These are phyloP conservation scores for Venturia effusa DNA, from an alignment of 2,329 filamentous ascomycete species.

Conservation along the genomic window DNA sequence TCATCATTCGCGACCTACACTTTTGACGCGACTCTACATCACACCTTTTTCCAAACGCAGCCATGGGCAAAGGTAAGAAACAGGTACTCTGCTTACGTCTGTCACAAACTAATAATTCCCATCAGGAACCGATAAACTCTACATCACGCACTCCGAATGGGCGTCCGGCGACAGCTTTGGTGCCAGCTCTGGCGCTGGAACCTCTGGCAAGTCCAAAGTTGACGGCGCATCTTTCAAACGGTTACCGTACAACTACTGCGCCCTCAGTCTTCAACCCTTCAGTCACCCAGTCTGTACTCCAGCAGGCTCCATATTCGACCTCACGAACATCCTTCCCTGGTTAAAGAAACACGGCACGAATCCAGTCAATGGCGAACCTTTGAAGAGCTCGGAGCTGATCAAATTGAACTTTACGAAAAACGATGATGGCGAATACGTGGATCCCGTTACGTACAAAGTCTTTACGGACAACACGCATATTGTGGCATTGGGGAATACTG, in stretches of 20 bases:
- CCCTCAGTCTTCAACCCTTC: constrained; percentile 90
- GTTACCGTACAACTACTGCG: constrained; percentile 96
- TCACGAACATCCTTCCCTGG: constrained; percentile 90
- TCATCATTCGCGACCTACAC: not conserved
- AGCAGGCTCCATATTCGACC: constrained; percentile 83
- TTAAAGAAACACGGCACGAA: constrained; percentile 89
- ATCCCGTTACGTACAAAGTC: constrained; percentile 94
- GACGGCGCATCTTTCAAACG: constrained; percentile 64
- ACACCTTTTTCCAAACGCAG: not conserved
- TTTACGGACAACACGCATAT: constrained; percentile 98
- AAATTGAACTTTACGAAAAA: constrained; percentile 89
- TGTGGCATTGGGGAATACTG: constrained; percentile 73
- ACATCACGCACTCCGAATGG: constrained; percentile 97
- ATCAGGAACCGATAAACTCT: constrained; percentile 30
- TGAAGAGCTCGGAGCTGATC: constrained; percentile 75
- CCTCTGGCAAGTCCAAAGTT: constrained; percentile 39
- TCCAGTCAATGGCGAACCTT: constrained; percentile 69
- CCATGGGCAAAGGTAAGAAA: not conserved
- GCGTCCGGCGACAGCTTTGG: constrained; percentile 81
- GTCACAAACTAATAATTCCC: not conserved
- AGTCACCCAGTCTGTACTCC: constrained; percentile 85
- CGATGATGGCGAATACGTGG: constrained; percentile 80
- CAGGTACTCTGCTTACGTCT: not conserved
- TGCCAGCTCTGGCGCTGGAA: constrained; percentile 62
- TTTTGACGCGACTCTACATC: not conserved